Evolutionary conservation across 768 basidiomycete genomes (phyloP).

Genomic region (Heimioporus sp.): DNA sequence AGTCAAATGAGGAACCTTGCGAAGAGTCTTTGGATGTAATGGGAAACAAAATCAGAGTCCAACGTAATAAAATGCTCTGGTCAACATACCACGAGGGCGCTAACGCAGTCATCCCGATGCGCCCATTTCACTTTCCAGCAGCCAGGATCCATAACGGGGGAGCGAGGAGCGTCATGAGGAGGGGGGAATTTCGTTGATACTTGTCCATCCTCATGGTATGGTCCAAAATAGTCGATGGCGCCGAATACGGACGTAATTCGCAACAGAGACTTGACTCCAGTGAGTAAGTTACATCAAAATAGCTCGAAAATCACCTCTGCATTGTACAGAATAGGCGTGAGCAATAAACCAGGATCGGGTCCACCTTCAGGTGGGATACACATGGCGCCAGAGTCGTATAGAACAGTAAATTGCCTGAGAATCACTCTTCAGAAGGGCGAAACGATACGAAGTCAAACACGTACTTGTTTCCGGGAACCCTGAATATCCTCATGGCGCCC

Average conservation of each 20-base stretch:
- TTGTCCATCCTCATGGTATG: constrained; percentile 26
- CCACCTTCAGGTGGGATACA: constrained; percentile 10
- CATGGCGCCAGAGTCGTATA: constrained; percentile 58
- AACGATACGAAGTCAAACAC: constrained; percentile 1
- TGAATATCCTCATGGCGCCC: constrained; percentile 59
- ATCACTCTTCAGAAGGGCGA: neutral
- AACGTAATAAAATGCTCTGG: neutral
- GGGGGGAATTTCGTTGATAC: constrained; percentile 30
- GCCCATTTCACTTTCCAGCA: constrained; percentile 83
- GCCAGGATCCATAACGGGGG: constrained; percentile 50
- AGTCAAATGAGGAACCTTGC: constrained; percentile 65
- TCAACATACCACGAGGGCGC: constrained; percentile 62
- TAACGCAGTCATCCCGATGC: constrained; percentile 72
- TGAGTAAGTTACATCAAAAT: constrained; percentile 7
- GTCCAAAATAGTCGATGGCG: constrained; percentile 53
- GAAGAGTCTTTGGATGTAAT: constrained; percentile 52
- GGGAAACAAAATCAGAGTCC: constrained; percentile 1
- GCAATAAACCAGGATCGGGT: constrained; percentile 35
- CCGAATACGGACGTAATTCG: constrained; percentile 62
- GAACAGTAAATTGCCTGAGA: constrained; percentile 39
- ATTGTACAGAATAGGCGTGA: constrained; percentile 60
- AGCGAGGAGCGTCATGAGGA: constrained; percentile 59
- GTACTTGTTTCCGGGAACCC: constrained; percentile 52
- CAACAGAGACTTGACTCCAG: constrained; percentile 43
- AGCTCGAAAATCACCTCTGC: constrained; percentile 43